phyloP scores from a whole-genome alignment of 2,329 filamentous ascomycete species.

The Fusarium tuaranense region DNA sequence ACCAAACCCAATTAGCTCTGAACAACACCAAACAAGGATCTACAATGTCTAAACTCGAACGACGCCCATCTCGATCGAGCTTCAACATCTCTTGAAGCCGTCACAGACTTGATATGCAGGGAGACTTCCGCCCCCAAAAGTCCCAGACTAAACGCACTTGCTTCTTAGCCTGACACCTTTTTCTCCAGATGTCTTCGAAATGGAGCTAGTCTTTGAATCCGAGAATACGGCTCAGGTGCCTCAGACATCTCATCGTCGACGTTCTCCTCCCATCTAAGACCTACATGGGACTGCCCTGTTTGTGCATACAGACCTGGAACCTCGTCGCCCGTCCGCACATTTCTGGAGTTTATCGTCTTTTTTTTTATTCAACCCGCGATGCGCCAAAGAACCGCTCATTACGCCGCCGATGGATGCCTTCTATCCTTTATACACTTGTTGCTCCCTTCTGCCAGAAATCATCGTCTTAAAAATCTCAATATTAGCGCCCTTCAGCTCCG shows the following conservation, averaged over 20 bases:
- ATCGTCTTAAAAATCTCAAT: slow-evolving; percentile 15
- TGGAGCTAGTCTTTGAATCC: background rate
- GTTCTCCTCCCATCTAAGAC: background rate
- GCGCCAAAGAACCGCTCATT: slow-evolving; percentile 2
- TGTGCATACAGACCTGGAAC: background rate
- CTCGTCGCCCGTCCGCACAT: background rate
- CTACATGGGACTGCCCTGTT: background rate
- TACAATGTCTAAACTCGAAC: background rate
- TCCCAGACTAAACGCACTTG: background rate
- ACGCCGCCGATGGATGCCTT: slow-evolving; percentile 21
- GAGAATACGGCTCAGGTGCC: background rate
- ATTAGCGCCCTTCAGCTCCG: slow-evolving; percentile 24
- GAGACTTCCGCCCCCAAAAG: slow-evolving; percentile 9
- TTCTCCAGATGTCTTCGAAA: background rate
- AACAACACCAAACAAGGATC: background rate
- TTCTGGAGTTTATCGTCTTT: background rate
- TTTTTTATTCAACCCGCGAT: background rate
- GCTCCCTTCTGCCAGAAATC: slow-evolving; percentile 5
- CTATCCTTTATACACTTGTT: slow-evolving; percentile 28
- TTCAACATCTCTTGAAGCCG: background rate
- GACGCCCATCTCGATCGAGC: slow-evolving; percentile 13
- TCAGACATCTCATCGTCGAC: slow-evolving; percentile 23
- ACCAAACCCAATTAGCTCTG: background rate
- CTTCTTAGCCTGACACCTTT: background rate
- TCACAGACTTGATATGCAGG: slow-evolving; percentile 25